Percentiles rank a stretch among this genome's conserved stretches.
Evolutionary conservation across 257 asterid species (phyloP).

Genomic region (Orobanche coerulescens): DNA sequence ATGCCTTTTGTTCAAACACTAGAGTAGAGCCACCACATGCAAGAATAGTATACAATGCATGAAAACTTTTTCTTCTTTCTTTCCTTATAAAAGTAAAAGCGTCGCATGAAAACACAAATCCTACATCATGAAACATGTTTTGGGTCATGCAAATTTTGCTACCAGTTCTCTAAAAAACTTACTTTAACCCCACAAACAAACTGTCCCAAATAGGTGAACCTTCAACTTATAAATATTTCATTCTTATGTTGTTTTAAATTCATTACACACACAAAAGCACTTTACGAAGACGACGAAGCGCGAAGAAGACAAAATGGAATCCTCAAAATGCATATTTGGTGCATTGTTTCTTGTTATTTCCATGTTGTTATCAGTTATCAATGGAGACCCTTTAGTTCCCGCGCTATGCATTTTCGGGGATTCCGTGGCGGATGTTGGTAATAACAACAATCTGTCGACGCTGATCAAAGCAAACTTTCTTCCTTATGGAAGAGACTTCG

Average conservation of each 20-base stretch:
- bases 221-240: conserved; percentile 1
- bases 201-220: conserved; percentile 21
- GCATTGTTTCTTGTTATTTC: conserved; percentile 21
- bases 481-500: conserved; percentile 84
- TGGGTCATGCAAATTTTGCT: conserved; percentile 18
- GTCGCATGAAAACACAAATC: background rate
- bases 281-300: too few relatives aligned
- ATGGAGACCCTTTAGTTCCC: conserved; percentile 63
- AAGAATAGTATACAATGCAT: too few relatives aligned
- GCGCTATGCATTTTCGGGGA: conserved; percentile 78
- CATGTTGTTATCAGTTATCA: conserved; percentile 17
- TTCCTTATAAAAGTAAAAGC: background rate
- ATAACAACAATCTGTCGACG: conserved; percentile 60
- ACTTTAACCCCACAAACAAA: conserved; percentile 16
- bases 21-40: too few relatives aligned
- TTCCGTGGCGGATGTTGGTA: conserved; percentile 74
- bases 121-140: conserved; percentile 9
- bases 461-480: conserved; percentile 75
- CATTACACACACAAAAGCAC: background rate
- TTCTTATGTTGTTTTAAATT: too few relatives aligned
- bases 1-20: too few relatives aligned
- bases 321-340: conserved; percentile 21
- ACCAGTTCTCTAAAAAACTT: background rate
- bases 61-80: background rate
- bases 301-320: conserved; percentile 27